Conservation (phyloP, 2,329 filamentous ascomycete genomes). For the Tolypocladium inflatum region DNA sequence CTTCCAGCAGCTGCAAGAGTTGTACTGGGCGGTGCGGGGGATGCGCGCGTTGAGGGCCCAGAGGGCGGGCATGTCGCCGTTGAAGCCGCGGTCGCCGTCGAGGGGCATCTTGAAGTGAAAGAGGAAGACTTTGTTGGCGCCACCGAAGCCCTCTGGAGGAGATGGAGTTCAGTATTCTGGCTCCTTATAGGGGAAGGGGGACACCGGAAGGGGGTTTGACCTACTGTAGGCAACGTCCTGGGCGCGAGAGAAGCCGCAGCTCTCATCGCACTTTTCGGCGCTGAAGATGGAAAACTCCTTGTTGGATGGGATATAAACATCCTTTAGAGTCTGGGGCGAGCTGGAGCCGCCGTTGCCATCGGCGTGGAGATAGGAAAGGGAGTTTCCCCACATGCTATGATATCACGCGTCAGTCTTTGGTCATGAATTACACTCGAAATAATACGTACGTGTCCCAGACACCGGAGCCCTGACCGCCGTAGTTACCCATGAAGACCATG, state of each 20-base stretch:
- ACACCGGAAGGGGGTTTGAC: slow-evolving; percentile 4
- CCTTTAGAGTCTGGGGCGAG: slow-evolving; percentile 28
- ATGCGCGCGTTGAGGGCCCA: slow-evolving; percentile 71
- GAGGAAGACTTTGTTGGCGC: slow-evolving; percentile 62
- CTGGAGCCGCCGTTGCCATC: slow-evolving; percentile 27
- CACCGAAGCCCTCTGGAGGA: slow-evolving; percentile 56
- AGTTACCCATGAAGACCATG: slow-evolving; percentile 38
- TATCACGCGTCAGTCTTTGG: neutral
- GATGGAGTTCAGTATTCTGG: neutral
- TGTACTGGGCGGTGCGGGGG: slow-evolving; percentile 61
- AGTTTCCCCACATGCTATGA: slow-evolving; percentile 32
- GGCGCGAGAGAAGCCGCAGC: slow-evolving; percentile 35
- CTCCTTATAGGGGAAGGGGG: neutral
- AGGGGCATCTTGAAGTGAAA: slow-evolving; percentile 65
- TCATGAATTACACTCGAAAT: neutral
- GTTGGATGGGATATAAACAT: slow-evolving; percentile 29
- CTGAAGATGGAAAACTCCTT: slow-evolving; percentile 38
- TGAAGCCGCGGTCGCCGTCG: slow-evolving; percentile 40
- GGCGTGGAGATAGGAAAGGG: slow-evolving; percentile 34
- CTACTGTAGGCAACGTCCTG: slow-evolving; percentile 35
- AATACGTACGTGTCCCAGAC: slow-evolving; percentile 31
- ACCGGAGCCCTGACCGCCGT: slow-evolving; percentile 33
- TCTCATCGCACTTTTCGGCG: slow-evolving; percentile 28
- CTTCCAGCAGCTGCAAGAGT: slow-evolving; percentile 63
- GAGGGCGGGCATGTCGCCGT: slow-evolving; percentile 61